Conservation (phyloP, 148 eudicot species). For the Arbutus unedo region DNA sequence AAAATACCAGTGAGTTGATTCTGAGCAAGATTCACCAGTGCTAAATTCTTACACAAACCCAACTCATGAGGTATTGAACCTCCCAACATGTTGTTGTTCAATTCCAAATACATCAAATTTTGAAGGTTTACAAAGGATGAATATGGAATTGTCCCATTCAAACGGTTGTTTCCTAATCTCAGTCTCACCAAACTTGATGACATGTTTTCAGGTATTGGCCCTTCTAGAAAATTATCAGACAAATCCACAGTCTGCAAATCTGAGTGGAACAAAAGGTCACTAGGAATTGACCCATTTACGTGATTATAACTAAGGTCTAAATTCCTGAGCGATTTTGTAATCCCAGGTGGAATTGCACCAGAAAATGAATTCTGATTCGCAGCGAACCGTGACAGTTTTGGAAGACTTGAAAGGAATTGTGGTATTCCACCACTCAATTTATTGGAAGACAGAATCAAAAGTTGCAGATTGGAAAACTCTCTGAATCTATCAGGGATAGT, state of each 20-base stretch:
- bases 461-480: conserved; percentile 41
- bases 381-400: conserved; percentile 54
- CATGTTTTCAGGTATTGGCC: conserved; percentile 43
- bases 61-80: conserved; percentile 58
- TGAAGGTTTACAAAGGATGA: conserved; percentile 31
- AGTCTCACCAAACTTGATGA: conserved; percentile 50
- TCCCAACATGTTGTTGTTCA: conserved; percentile 45
- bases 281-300: conserved; percentile 48
- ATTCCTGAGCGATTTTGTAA: conserved; percentile 37
- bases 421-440: conserved; percentile 55
- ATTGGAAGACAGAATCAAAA: conserved; percentile 54
- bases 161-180: conserved; percentile 52
- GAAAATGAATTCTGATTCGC: conserved; percentile 54
- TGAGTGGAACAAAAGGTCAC: conserved; percentile 43
- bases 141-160: conserved; percentile 42
- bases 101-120: conserved; percentile 56
- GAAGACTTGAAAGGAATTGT: conserved; percentile 25
- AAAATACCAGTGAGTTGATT: conserved; percentile 49
- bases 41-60: conserved; percentile 43
- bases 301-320: conserved; percentile 76
- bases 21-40: conserved; percentile 55
- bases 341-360: conserved; percentile 59
- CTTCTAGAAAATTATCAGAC: conserved; percentile 46
- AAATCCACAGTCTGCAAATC: conserved; percentile 58
- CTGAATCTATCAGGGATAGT: conserved; percentile 36